Base-by-base conservation (phyloP, 768 basidiomycete species). In the Suillus bovinus region DNA sequence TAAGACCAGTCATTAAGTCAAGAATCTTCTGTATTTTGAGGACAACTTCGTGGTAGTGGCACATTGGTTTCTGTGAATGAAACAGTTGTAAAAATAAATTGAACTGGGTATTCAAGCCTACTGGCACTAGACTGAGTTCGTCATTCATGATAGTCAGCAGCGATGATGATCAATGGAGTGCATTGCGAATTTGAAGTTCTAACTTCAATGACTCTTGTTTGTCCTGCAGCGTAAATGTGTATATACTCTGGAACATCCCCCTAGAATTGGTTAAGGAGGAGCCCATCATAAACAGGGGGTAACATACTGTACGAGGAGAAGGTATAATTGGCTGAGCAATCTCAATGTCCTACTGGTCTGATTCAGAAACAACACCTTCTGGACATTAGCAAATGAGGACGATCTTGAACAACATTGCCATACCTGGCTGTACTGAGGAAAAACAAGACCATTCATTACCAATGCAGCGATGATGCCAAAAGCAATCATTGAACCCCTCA, bases 91-190 rank as follows among this genome's bases (percentile, higher is more conserved):
- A 44, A 42, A 59, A 47, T 36, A 42, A 59, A 47, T 36, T 6
- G 14, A 24, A 39, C 11, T n/a, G 34, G 27, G 36, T 16, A 31
- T 29, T 10, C 9, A n/a, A n/a, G 68, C 80, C 49, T 59, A 81
- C 82, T 10, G 82, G 82, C 22, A 81, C 68, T 2, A 83, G 74
- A 64, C 83, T 81, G 9, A 82, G 68, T 65, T 83, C 82, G 60
- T 80, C 77, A 55, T 76, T 66, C 79, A 84, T 82, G 2, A 78
- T 78, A 33, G 64, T 69, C 31, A 82, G 70, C 6, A 81, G 67
- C 7, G 73, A 71, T 1, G 75, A 73, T 36, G 79, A 71, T 13
- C 79, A 74, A 59, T 79, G 74, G 7, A 82, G 65, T 20, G 73
- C 66, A 61, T 77, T 78, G 42, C 82, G 79, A 38, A 78, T 80